phyloP scores from a whole-genome alignment of 306 rosid species.

The Cercis canadensis region DNA sequence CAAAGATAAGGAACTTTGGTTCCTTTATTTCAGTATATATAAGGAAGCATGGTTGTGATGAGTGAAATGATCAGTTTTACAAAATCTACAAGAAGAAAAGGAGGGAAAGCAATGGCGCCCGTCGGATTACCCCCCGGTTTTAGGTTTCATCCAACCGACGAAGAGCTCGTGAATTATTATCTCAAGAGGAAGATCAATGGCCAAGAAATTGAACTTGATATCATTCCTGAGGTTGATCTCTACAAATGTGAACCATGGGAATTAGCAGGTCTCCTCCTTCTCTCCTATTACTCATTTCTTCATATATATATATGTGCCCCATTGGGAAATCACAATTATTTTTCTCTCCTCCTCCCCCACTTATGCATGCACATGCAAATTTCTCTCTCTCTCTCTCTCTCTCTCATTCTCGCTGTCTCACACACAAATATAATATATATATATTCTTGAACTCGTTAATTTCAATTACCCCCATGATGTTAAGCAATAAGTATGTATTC shows the following conservation, averaged over 20 bases:
- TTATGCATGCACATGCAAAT: too few relatives aligned
- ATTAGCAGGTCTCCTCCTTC: conserved; percentile 68
- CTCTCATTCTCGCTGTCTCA: too few relatives aligned
- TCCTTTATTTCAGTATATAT: conserved; percentile 52
- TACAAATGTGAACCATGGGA: conserved; percentile 99
- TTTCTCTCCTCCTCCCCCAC: too few relatives aligned
- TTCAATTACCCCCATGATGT: too few relatives aligned
- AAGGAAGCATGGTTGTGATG: conserved; percentile 47
- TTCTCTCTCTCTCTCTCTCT: too few relatives aligned
- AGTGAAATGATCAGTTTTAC: conserved; percentile 37
- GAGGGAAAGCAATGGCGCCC: conserved; percentile 67
- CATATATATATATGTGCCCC: neutral
- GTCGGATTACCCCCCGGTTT: conserved; percentile 99
- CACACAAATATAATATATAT: too few relatives aligned
- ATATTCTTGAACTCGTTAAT: too few relatives aligned
- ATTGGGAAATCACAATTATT: neutral
- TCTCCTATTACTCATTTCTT: conserved; percentile 2
- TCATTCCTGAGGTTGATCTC: conserved; percentile 98
- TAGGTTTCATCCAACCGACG: conserved; percentile 97
- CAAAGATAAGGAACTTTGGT: conserved; percentile 76
- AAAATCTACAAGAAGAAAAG: conserved; percentile 19
- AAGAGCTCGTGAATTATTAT: conserved; percentile 94
- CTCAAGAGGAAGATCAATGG: conserved; percentile 90
- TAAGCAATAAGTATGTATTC: neutral
- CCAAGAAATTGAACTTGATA: conserved; percentile 96